A percentile compares a stretch with the other conserved stretches of the same genome.
phyloP scores from a whole-genome alignment of 768 basidiomycete species.

The Porphyrellus cyaneotinctus region DNA sequence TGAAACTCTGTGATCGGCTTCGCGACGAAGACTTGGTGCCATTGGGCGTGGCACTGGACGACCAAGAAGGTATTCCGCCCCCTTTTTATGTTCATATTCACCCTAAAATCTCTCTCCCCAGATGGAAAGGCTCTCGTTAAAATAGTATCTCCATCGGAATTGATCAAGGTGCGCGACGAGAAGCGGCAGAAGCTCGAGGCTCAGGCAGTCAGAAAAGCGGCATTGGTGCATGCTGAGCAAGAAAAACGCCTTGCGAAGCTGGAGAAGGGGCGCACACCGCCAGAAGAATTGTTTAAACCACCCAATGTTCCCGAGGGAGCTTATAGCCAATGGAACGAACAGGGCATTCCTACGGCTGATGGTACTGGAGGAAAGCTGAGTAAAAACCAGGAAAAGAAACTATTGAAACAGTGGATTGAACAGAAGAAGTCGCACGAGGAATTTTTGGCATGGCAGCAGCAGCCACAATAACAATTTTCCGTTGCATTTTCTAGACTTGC shows the following conservation, averaged over 20 bases:
- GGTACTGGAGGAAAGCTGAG: conserved; percentile 78
- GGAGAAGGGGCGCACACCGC: conserved; percentile 77
- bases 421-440: conserved; percentile 83
- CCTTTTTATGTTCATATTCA: neutral
- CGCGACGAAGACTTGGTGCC: conserved; percentile 88
- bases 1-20: conserved; percentile 83
- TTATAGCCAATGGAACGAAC: conserved; percentile 83
- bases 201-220: conserved; percentile 78
- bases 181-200: conserved; percentile 72
- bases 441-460: conserved; percentile 52
- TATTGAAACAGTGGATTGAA: conserved; percentile 62
- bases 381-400: conserved; percentile 76
- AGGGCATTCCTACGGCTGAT: conserved; percentile 83
- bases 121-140: conserved; percentile 96
- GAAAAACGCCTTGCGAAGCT: conserved; percentile 71
- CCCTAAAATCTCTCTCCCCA: conserved; percentile 27
- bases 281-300: conserved; percentile 79
- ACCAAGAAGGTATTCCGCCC: conserved; percentile 74
- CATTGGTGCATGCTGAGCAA: conserved; percentile 56
- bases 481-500: neutral
- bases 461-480: conserved; percentile 13
- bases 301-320: conserved; percentile 67
- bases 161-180: conserved; percentile 84
- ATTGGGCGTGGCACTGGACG: conserved; percentile 94
- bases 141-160: conserved; percentile 74